Conservation (phyloP, 2,329 filamentous ascomycete genomes). For the Grosmannia serpens region DNA sequence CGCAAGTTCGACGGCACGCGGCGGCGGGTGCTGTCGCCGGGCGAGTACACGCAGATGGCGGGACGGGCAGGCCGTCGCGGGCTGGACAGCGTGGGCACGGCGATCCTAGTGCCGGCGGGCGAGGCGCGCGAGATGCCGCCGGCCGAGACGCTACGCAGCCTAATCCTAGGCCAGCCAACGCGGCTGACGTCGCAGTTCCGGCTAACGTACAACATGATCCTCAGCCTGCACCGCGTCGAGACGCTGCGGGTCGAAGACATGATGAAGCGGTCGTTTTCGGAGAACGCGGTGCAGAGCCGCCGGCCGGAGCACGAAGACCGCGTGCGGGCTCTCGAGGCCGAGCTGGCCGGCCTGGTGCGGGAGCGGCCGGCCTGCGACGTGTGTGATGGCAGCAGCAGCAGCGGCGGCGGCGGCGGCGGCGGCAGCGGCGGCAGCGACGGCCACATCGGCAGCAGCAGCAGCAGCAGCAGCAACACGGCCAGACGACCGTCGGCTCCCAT, state of each 20-base stretch:
- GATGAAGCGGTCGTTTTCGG: conserved; percentile 99
- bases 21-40: conserved; percentile 83
- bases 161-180: conserved; percentile 92
- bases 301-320: conserved; percentile 93
- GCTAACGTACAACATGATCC: conserved; percentile 98
- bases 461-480: not conserved
- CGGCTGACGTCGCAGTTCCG: conserved; percentile 94
- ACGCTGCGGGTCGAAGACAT: conserved; percentile 98
- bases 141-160: conserved; percentile 69
- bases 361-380: conserved; percentile 73
- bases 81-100: conserved; percentile 81
- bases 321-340: conserved; percentile 82
- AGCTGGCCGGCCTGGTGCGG: conserved; percentile 62
- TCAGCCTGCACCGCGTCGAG: conserved; percentile 89
- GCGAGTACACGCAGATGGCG: conserved; percentile 98
- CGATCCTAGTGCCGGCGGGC: conserved; percentile 81
- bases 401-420: too few relatives aligned
- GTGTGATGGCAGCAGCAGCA: conserved; percentile 49
- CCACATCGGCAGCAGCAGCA: too few relatives aligned
- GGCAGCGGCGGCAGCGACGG: too few relatives aligned
- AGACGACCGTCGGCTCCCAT: conserved; percentile 39
- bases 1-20: conserved; percentile 89
- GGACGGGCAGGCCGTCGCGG: conserved; percentile 88
- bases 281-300: conserved; percentile 90
- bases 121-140: conserved; percentile 79